Percentiles rank a stretch among this genome's conserved stretches.
Evolutionary conservation across 768 basidiomycete species (phyloP).

Genomic region (Termitomyces eurrhizus): DNA sequence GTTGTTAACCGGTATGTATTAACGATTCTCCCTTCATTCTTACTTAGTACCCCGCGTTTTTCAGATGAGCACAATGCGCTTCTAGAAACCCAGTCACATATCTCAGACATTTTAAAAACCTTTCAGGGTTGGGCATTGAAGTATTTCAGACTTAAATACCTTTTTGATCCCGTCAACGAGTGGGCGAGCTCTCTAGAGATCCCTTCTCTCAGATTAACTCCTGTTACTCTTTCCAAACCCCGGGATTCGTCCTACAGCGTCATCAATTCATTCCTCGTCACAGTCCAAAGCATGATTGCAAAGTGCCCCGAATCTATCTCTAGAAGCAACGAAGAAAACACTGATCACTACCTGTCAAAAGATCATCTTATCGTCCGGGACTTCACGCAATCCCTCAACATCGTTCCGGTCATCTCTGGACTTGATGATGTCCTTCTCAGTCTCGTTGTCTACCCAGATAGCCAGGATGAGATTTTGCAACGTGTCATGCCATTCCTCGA

Average conservation of each 20-base stretch:
- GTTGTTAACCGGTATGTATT: slow-evolving; percentile 32
- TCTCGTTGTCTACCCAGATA: slow-evolving; percentile 32
- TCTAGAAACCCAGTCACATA: slow-evolving; percentile 21
- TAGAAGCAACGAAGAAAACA: slow-evolving; percentile 24
- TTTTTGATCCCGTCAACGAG: slow-evolving; percentile 26
- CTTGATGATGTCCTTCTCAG: slow-evolving; percentile 35
- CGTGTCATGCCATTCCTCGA: slow-evolving; percentile 74
- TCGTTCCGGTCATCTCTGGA: slow-evolving; percentile 37
- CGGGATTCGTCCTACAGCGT: slow-evolving; percentile 32
- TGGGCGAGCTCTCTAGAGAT: slow-evolving; percentile 28
- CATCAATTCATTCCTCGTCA: slow-evolving; percentile 62
- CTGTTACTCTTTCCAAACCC: slow-evolving; percentile 9
- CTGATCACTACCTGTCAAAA: slow-evolving; percentile 50
- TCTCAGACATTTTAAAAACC: slow-evolving; percentile 14
- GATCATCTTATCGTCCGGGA: slow-evolving; percentile 40
- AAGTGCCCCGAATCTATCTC: slow-evolving; percentile 26
- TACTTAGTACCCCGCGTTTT: not conserved
- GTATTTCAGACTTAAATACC: slow-evolving; percentile 26
- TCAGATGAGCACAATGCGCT: slow-evolving; percentile 35
- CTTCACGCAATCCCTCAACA: slow-evolving; percentile 45
- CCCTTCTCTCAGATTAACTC: slow-evolving; percentile 9
- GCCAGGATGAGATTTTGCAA: slow-evolving; percentile 31
- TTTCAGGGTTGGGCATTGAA: slow-evolving; percentile 24
- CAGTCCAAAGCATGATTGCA: slow-evolving; percentile 56
- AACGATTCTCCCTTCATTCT: slow-evolving; percentile 3